Conservation (phyloP, 2,329 filamentous ascomycete genomes). For the Aspergillus vadensis region DNA sequence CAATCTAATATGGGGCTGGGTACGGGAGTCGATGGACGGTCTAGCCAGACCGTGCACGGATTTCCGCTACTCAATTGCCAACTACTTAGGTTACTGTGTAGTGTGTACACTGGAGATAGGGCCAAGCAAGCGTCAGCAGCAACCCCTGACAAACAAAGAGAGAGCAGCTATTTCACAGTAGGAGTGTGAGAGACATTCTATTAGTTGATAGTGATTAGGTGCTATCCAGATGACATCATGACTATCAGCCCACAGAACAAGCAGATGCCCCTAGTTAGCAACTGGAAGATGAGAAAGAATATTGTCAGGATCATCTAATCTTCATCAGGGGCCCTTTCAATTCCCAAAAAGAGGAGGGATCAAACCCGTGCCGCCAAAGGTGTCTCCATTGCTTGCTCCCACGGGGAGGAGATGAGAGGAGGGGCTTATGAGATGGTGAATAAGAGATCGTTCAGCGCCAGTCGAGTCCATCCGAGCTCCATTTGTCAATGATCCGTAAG, state of each 20-base stretch:
- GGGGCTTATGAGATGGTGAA: conserved; percentile 6
- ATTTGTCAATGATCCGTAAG: conserved; percentile 42
- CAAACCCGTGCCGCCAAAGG: not conserved
- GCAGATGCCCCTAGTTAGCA: not conserved
- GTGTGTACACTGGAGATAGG: not conserved
- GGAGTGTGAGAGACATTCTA: no score
- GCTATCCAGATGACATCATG: conserved; percentile 13
- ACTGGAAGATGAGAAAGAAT: not conserved
- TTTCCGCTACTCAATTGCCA: no score
- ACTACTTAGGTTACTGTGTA: no score
- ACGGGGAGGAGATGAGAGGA: not conserved
- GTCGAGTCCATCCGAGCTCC: not conserved
- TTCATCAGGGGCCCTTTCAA: not conserved
- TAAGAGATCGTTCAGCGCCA: conserved; percentile 14
- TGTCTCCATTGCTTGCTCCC: not conserved
- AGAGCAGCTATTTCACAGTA: not conserved
- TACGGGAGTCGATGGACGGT: no score
- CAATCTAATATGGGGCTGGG: not conserved
- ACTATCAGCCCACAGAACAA: not conserved
- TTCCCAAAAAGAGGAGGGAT: not conserved
- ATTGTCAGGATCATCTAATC: not conserved
- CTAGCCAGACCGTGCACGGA: no score
- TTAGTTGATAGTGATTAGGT: not conserved
- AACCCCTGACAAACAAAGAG: not conserved
- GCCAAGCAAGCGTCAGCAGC: not conserved